Evolutionary conservation across 169 alveolate species (phyloP).

Genomic region (Amoebophrya sp.): DNA sequence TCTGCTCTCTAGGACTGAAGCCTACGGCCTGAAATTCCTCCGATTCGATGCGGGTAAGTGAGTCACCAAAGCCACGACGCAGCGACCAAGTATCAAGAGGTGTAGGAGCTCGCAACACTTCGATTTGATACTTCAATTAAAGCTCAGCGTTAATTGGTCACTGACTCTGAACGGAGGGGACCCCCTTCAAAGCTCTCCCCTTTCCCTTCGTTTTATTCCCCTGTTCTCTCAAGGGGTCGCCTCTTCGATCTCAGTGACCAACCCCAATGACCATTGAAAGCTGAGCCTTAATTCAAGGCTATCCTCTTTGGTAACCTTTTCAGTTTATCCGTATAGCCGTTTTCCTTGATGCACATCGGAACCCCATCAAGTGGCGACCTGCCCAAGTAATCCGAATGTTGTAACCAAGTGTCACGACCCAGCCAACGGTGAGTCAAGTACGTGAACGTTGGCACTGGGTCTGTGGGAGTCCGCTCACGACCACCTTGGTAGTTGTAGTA

Average conservation of each 20-base stretch:
- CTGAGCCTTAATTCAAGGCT: too few relatives aligned
- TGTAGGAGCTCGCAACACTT: not conserved
- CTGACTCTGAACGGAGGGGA: too few relatives aligned
- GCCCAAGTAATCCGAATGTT: not conserved
- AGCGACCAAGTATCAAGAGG: not conserved
- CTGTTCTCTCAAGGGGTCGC: too few relatives aligned
- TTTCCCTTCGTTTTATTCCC: too few relatives aligned
- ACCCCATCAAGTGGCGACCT: not conserved
- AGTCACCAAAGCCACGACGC: conserved; percentile 12
- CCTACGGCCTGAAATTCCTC: not conserved
- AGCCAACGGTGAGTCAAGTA: not conserved
- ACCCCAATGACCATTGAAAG: too few relatives aligned
- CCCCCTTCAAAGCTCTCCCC: too few relatives aligned
- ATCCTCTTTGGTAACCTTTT: not conserved
- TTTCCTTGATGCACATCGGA: not conserved
- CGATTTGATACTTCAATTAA: not conserved
- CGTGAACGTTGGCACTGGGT: not conserved
- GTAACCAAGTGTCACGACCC: conserved; percentile 5
- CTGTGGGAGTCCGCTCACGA: not conserved
- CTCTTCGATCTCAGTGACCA: too few relatives aligned
- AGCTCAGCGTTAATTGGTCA: too few relatives aligned
- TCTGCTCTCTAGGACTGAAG: not conserved
- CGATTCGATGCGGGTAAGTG: not conserved
- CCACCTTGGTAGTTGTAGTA: too few relatives aligned
- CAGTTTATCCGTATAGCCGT: not conserved